Evolutionary conservation across 108 stramenopile genomes (phyloP), one percentile per base, ranked within the genome.

Genomic region (Skeletonema costatum): DNA sequence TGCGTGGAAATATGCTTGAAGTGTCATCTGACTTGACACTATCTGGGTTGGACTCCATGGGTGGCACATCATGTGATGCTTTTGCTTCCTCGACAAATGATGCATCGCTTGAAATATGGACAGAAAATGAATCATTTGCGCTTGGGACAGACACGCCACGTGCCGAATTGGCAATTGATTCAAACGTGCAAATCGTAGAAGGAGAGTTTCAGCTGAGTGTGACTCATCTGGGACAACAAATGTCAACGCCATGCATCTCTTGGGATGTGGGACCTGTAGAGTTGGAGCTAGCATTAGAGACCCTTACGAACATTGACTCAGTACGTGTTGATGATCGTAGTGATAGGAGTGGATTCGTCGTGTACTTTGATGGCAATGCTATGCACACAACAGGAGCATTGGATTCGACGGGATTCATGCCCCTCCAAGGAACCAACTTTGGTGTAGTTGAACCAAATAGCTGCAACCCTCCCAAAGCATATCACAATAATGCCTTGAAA

Each of bases 351-450:
- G 25, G 80, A 76, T 44, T 35, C 61, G 68, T 71, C n/a, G 75
- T 92, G 32, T 78, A 75, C 75, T 92, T 92, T 64, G 81, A 88
- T 70, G 92, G 92, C 44, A 67, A 86, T 62, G 83, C 82, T 13
- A 81, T 88, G 87, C 87, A 86, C 41, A 56, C 63, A 21, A 41
- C 59, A 32, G 71, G 42, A 41, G 51, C 33, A 42, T 46, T n/a
- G 17, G 58, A 68, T 39, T 36, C 53, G 31, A 38, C 44, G 6
- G 73, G 75, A 60, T 84, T 76, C 69, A 38, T 56, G 42, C 78
- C 79, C 4, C 58, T 32, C 25, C 76, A 72, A 50, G 78, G 69
- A 25, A 46, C 58, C 39, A 82, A 80, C 70, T 83, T 84, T 29
- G 17, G 59, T 17, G 56, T 76, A 6, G 68, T 73, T 35, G 56